A percentile compares a stretch with the other conserved stretches of the same genome.
phyloP scores from a whole-genome alignment of 768 basidiomycete species.

The Leccinum arenicola region DNA sequence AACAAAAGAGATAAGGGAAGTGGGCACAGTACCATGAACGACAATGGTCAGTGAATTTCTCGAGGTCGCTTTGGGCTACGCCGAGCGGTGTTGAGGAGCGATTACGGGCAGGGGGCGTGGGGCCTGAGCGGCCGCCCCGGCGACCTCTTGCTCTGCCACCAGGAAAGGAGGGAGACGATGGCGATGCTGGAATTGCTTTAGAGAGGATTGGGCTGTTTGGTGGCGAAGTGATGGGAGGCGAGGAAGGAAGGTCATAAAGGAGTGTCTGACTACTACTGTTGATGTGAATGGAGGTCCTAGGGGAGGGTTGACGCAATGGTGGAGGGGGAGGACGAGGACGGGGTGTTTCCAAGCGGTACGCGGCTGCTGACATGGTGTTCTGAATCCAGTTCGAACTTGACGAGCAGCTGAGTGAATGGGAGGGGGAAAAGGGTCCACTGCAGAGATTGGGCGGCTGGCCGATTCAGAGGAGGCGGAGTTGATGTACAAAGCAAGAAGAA shows the following conservation, averaged over 20 bases:
- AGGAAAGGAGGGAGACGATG: slow-evolving; percentile 56
- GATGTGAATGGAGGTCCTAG: slow-evolving; percentile 41
- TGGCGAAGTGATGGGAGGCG: slow-evolving; percentile 50
- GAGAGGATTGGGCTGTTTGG: slow-evolving; percentile 50
- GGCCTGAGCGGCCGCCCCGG: slow-evolving; percentile 45
- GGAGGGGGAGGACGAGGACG: slow-evolving; percentile 57
- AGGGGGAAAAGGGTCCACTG: background rate
- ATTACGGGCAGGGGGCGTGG: slow-evolving; percentile 54
- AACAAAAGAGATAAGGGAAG: background rate
- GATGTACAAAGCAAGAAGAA: slow-evolving; percentile 18
- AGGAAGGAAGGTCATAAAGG: slow-evolving; percentile 73
- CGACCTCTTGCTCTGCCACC: slow-evolving; percentile 46
- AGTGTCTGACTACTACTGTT: slow-evolving; percentile 53
- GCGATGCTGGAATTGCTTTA: slow-evolving; percentile 43
- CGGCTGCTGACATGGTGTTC: slow-evolving; percentile 54
- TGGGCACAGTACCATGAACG: slow-evolving; percentile 60
- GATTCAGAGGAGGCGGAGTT: slow-evolving; percentile 5
- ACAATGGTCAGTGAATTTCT: slow-evolving; percentile 75
- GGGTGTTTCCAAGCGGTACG: slow-evolving; percentile 63
- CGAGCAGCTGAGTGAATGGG: background rate
- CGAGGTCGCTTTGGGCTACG: slow-evolving; percentile 64
- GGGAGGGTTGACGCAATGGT: slow-evolving; percentile 54
- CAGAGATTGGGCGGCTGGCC: slow-evolving; percentile 16
- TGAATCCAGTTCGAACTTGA: slow-evolving; percentile 35
- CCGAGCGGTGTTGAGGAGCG: slow-evolving; percentile 71